phyloP scores from a whole-genome alignment of 805 yeast genomes.

The Groenewaldozyma tartarivorans region DNA sequence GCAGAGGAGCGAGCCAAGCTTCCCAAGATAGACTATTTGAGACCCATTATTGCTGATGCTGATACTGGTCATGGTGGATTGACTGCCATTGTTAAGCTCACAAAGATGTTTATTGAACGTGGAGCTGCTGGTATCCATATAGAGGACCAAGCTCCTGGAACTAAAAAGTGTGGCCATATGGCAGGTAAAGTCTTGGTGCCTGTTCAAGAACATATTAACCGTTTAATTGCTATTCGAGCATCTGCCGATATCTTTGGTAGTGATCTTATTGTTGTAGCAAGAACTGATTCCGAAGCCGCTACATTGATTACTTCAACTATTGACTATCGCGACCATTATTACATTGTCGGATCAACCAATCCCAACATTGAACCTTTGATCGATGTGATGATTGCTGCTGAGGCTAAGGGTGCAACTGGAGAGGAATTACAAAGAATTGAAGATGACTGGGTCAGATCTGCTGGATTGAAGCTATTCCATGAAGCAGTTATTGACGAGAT shows the following conservation, averaged over 20 bases:
- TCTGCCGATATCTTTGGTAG: constrained; percentile 90
- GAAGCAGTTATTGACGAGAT: constrained; percentile 87
- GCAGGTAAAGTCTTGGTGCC: constrained; percentile 97
- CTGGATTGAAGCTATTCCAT: constrained; percentile 79
- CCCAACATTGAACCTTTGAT: constrained; percentile 67
- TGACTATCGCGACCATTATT: constrained; percentile 90
- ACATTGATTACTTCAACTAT: constrained; percentile 89
- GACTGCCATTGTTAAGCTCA: constrained; percentile 90
- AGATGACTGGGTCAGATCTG: constrained; percentile 69
- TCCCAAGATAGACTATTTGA: constrained; percentile 73
- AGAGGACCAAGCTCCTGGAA: constrained; percentile 98
- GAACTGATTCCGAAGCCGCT: constrained; percentile 98
- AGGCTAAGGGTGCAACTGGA: constrained; percentile 62
- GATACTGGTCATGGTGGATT: constrained; percentile 99
- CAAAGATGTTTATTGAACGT: constrained; percentile 91
- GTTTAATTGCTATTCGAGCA: constrained; percentile 88
- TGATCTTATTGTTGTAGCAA: constrained; percentile 78
- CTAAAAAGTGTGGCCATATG: constrained; percentile 98
- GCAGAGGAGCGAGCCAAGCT: constrained; percentile 58
- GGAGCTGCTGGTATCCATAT: constrained; percentile 99
- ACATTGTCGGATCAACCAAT: constrained; percentile 84
- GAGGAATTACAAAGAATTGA: constrained; percentile 63
- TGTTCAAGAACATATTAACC: constrained; percentile 92
- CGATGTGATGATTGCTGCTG: constrained; percentile 74
- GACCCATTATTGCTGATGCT: constrained; percentile 95